phyloP scores from a whole-genome alignment of 305 asterid genomes.

The Fraxinus sp. region DNA sequence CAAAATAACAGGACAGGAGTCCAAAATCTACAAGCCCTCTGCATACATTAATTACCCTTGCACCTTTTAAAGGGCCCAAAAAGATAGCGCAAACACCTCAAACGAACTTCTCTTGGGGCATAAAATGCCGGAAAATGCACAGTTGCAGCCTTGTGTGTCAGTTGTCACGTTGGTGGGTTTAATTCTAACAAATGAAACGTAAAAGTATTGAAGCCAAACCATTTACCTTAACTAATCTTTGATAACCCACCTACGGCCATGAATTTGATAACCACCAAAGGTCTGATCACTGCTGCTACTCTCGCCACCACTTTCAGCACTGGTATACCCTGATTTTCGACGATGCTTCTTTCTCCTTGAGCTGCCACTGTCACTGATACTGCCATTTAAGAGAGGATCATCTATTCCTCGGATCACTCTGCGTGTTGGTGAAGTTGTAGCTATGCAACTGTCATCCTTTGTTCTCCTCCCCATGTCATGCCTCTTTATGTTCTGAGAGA shows the following conservation, averaged over 20 bases:
- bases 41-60: neutral
- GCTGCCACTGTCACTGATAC: conserved; percentile 67
- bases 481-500: conserved; percentile 85
- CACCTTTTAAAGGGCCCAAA: neutral
- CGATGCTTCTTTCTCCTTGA: conserved; percentile 73
- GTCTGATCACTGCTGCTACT: conserved; percentile 63
- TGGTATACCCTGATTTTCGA: conserved; percentile 71
- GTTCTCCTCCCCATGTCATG: conserved; percentile 64
- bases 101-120: neutral
- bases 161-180: neutral
- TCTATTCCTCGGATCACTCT: conserved; percentile 81
- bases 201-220: neutral
- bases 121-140: neutral
- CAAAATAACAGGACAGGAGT: neutral
- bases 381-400: conserved; percentile 88
- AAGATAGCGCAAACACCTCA: neutral
- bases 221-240: conserved; percentile 54
- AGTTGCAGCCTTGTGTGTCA: neutral
- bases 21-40: neutral
- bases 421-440: conserved; percentile 52
- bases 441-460: conserved; percentile 79
- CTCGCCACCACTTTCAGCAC: conserved; percentile 93
- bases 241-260: conserved; percentile 85
- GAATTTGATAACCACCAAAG: conserved; percentile 65
- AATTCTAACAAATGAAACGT: neutral